Base-by-base conservation (phyloP, 441 rosid genomes). In the Pelargonium fulgidum region DNA sequence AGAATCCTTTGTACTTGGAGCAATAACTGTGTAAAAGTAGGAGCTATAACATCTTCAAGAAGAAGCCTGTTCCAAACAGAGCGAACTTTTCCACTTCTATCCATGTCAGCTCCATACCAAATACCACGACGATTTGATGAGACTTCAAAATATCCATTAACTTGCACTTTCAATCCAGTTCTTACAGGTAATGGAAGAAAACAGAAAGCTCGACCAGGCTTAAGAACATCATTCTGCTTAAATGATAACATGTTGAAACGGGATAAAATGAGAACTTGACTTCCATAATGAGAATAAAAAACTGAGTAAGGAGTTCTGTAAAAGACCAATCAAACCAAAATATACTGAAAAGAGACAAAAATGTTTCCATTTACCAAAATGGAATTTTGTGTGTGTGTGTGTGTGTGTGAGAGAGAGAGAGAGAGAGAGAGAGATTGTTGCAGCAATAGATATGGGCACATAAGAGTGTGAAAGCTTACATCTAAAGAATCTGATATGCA, bases 31-130 rank as follows among this genome's bases (percentile, higher is more conserved):
- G 77, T 72, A 81, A 87, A 91, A 69, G 81, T 58, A 78, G 97
- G 97, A 70, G 92, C 96, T 61, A 91, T 81, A 67, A 94, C 85
- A 78, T 94, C 97, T 84, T 91, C 97, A 68, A 94, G 82, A 78
- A 94, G 96, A 82, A 89, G 96, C 81, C 89, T 85, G 80, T 94
- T 94, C 99, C 99, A 94, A 68, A 86, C 77, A 29, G 97, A 94
- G 64, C 99, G 97, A 79, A 94, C 74, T 85, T 88, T 94, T 39
- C 97, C 99, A 82, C 99, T 86, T 82, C 96, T 91, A 79, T 94
- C 99, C 99, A 94, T 94, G 79, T 94, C 99, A 64, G 77, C 96
- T 70, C 99, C 99, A 81, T 90, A 90, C 99, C 99, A 94, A 81
- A 94, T 94, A 79, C 97, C 97, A 42, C 99, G 97, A 56, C 99